Percentiles rank a stretch among this genome's conserved stretches.
Conservation (phyloP, 192 early-diverging fungal genomes). For the Coemansia sp. region DNA sequence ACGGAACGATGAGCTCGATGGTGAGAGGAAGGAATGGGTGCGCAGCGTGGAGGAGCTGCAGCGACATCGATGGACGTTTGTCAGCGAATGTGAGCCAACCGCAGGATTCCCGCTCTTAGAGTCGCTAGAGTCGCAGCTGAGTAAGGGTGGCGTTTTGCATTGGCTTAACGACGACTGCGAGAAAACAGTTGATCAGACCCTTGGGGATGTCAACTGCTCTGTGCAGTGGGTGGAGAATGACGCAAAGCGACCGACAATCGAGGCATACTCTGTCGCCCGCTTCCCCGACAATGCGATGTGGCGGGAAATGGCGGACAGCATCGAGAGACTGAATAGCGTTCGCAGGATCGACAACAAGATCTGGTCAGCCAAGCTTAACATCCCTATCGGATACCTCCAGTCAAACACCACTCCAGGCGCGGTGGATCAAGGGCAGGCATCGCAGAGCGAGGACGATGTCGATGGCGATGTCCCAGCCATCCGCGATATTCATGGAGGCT, state of each 20-base stretch:
- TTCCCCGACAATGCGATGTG: constrained; percentile 52
- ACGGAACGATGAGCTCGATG: constrained; percentile 40
- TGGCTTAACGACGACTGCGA: constrained; percentile 56
- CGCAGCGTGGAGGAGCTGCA: constrained; percentile 12
- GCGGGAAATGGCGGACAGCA: constrained; percentile 54
- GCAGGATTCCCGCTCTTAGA: constrained; percentile 36
- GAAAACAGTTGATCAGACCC: constrained; percentile 17
- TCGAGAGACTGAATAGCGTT: constrained; percentile 56
- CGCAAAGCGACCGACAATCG: constrained; percentile 23
- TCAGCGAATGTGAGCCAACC: constrained; percentile 35
- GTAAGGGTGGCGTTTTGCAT: constrained; percentile 28
- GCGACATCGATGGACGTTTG: constrained; percentile 29
- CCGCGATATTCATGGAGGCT: constrained; percentile 21
- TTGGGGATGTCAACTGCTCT: not conserved
- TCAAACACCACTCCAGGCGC: not conserved
- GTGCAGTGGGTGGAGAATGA: not conserved
- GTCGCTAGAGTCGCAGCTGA: constrained; percentile 27
- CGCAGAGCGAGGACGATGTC: constrained; percentile 18
- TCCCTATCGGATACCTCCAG: constrained; percentile 32
- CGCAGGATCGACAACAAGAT: constrained; percentile 64
- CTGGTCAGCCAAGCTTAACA: constrained; percentile 56
- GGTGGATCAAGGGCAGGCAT: not conserved
- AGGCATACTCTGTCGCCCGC: constrained; percentile 43
- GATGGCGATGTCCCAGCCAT: constrained; percentile 41
- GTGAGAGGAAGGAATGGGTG: constrained; percentile 38